Base-by-base conservation (phyloP, 2,329 filamentous ascomycete genomes). In the Epichloe gansuensis region DNA sequence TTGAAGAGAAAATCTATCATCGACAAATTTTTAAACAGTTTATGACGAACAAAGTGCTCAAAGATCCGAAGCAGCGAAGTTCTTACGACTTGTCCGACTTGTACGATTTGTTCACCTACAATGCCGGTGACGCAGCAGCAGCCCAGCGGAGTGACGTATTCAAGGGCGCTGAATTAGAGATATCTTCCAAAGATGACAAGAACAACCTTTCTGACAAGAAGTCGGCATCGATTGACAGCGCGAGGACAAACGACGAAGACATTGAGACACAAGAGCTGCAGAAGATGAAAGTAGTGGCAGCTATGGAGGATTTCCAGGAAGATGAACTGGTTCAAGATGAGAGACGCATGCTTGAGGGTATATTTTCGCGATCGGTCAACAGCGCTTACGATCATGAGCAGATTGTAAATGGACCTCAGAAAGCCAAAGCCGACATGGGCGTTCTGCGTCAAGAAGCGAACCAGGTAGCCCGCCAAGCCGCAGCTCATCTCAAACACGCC, bases 21-120 rank as follows among this genome's bases (percentile, higher is more conserved):
- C 85, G 94, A 15, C 93, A 98, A 63, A 93, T 98, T 49, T 98
- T 95, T 75, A 98, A 98, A 68, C 91, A 97, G 60, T 96, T 97
- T 63, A 75, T 98, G 55, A 93, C 89, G 3, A 95, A 97, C 70
- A 97, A 97, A 66, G 90, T 98, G 6, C 68, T 98, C 49, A 90
- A 87, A 59, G 91, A 98, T 60, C 89, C 93, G 0, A 95, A 95
- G 62, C 90, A 97, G 66, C 82, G 88, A 23, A 88, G 93, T 57
- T 89, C 85, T 0, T 95, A 97, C 66, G 88, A 95, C 53, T 76
- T 95, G 61, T 86, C 84, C 53, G 90, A 97, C 61, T 71, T 98
- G 15, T 88, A 96, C 58, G 91, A 98, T 64, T 75, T 98, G 0
- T 98, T 98, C 66, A 89, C 78, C 17, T 82, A 70, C 54, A 68